Conservation (phyloP, 805 yeast genomes). For the Hanseniaspora hatyaiensis region DNA sequence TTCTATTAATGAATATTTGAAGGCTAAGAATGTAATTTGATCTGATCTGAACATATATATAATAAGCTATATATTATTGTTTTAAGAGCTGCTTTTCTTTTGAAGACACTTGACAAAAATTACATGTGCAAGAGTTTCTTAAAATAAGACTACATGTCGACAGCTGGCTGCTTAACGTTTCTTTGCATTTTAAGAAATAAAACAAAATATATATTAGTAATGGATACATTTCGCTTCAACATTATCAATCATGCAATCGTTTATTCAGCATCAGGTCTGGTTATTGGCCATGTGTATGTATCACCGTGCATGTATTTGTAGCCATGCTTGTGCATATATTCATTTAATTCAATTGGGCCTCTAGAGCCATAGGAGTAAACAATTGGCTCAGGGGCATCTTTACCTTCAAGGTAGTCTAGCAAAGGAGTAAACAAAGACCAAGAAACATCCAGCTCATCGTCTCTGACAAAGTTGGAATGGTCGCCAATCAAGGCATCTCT, state of each 20-base stretch:
- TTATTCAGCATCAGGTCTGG: constrained; percentile 33
- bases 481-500: constrained; percentile 84
- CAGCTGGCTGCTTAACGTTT: too few relatives aligned
- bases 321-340: constrained; percentile 57
- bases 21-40: constrained; percentile 21
- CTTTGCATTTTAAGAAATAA: too few relatives aligned
- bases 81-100: too few relatives aligned
- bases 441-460: constrained; percentile 87
- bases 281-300: constrained; percentile 84
- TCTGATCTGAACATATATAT: too few relatives aligned
- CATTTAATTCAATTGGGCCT: constrained; percentile 61
- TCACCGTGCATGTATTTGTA: constrained; percentile 54
- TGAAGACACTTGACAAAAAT: too few relatives aligned
- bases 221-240: too few relatives aligned
- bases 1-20: constrained; percentile 22
- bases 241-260: too few relatives aligned
- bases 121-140: too few relatives aligned
- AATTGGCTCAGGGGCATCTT: constrained; percentile 52
- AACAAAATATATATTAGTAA: too few relatives aligned
- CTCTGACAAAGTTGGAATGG: constrained; percentile 95
- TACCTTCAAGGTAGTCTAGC: constrained; percentile 64
- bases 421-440: constrained; percentile 93
- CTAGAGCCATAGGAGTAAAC: constrained; percentile 81
- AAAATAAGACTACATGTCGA: too few relatives aligned
- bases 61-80: too few relatives aligned